Conservation (phyloP, 495 filamentous ascomycete species). For the Chaetomium cochliodes region DNA sequence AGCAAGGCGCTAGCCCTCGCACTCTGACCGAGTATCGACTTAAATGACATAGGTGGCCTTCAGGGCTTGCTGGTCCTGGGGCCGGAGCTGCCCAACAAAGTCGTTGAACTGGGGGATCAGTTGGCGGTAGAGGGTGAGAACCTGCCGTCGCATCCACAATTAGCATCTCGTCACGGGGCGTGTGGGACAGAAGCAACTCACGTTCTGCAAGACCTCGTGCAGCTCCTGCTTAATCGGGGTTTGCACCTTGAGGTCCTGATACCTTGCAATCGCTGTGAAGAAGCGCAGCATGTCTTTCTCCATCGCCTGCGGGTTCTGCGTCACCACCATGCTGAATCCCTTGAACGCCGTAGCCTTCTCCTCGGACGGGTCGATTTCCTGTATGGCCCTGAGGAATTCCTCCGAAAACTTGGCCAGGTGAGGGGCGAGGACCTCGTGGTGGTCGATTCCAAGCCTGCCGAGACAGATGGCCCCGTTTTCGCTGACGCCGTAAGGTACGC, state of each 20-base stretch:
- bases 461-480: slow-evolving; percentile 95
- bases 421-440: slow-evolving; percentile 71
- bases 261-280: slow-evolving; percentile 79
- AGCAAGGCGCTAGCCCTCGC: neutral
- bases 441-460: slow-evolving; percentile 83
- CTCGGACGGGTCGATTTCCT: slow-evolving; percentile 80
- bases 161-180: neutral
- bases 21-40: slow-evolving; percentile 10
- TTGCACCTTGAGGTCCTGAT: slow-evolving; percentile 56
- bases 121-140: slow-evolving; percentile 75
- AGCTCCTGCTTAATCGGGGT: slow-evolving; percentile 48
- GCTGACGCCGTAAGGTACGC: slow-evolving; percentile 84
- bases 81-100: slow-evolving; percentile 68
- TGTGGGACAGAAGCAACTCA: slow-evolving; percentile 22
- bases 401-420: slow-evolving; percentile 78
- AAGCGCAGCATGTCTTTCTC: slow-evolving; percentile 78
- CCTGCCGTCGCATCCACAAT: slow-evolving; percentile 47
- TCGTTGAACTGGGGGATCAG: slow-evolving; percentile 83
- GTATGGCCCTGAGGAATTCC: slow-evolving; percentile 77
- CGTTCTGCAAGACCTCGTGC: slow-evolving; percentile 49
- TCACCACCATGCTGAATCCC: slow-evolving; percentile 81
- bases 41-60: slow-evolving; percentile 43
- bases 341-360: slow-evolving; percentile 93
- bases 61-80: slow-evolving; percentile 55
- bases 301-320: slow-evolving; percentile 87